A percentile compares a stretch with the other conserved stretches of the same genome.
Conservation (phyloP, 2,329 filamentous ascomycete species). For the Penicillium sp. region DNA sequence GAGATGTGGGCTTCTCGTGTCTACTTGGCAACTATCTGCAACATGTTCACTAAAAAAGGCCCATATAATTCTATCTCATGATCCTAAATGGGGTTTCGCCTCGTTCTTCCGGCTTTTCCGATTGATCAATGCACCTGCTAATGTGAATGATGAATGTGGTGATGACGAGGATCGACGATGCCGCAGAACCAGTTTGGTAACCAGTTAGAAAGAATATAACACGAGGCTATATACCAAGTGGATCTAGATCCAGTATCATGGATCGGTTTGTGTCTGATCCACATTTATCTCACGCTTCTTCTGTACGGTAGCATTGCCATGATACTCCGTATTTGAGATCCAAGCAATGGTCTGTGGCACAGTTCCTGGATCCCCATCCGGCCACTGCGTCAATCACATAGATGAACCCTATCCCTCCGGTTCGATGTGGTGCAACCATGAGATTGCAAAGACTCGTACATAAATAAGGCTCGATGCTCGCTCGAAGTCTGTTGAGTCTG, state of each 20-base stretch:
- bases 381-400: not conserved
- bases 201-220: not conserved
- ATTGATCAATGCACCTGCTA: not conserved
- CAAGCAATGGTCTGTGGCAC: not conserved
- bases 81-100: not conserved
- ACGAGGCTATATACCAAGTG: not conserved
- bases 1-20: not conserved
- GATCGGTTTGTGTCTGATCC: not conserved
- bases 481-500: not conserved
- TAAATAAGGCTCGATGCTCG: not conserved
- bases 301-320: not conserved
- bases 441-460: not conserved
- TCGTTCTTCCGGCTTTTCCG: not conserved
- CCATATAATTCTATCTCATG: not conserved
- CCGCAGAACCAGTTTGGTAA: constrained; percentile 1
- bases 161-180: not conserved
- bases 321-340: not conserved
- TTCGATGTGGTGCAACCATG: not conserved
- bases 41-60: not conserved
- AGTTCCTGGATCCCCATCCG: not conserved
- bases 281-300: not conserved
- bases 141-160: not conserved
- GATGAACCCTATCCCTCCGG: not conserved
- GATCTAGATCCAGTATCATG: constrained; percentile 2
- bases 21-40: not conserved